Conservation (phyloP, 192 early-diverging fungal genomes). For the Coemansia aciculifera region DNA sequence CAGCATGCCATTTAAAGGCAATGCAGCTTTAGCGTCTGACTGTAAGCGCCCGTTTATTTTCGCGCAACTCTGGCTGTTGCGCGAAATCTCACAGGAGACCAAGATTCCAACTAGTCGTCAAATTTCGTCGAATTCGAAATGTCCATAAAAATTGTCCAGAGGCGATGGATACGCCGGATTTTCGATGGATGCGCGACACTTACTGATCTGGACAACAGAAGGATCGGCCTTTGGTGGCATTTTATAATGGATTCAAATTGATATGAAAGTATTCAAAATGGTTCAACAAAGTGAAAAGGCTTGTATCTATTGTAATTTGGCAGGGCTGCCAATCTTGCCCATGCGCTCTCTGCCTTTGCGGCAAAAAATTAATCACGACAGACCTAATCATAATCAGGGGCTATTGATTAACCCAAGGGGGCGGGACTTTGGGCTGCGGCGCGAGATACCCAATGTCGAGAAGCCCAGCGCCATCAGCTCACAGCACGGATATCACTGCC, state of each 20-base stretch:
- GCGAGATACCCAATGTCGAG: background rate
- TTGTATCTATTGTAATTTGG: background rate
- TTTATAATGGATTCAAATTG: conserved; percentile 22
- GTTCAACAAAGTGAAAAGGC: conserved; percentile 5
- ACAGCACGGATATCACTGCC: too few species aligned
- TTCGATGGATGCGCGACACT: conserved; percentile 36
- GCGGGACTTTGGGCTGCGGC: background rate
- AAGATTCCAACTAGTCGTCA: conserved; percentile 12
- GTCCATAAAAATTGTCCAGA: background rate
- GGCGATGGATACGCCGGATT: conserved; percentile 5
- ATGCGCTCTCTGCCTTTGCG: background rate
- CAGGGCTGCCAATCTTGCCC: background rate
- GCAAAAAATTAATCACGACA: background rate
- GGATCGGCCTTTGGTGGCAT: conserved; percentile 94
- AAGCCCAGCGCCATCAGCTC: too few species aligned
- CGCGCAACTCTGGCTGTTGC: background rate
- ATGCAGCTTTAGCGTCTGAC: background rate
- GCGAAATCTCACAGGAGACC: background rate
- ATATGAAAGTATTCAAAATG: background rate
- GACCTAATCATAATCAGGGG: background rate
- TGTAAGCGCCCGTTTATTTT: background rate
- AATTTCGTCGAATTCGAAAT: conserved; percentile 15
- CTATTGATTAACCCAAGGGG: background rate
- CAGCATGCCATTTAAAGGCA: background rate
- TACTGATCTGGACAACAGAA: conserved; percentile 68